phyloP scores from a whole-genome alignment of 306 rosid genomes.

The Pachyrhizus erosus region DNA sequence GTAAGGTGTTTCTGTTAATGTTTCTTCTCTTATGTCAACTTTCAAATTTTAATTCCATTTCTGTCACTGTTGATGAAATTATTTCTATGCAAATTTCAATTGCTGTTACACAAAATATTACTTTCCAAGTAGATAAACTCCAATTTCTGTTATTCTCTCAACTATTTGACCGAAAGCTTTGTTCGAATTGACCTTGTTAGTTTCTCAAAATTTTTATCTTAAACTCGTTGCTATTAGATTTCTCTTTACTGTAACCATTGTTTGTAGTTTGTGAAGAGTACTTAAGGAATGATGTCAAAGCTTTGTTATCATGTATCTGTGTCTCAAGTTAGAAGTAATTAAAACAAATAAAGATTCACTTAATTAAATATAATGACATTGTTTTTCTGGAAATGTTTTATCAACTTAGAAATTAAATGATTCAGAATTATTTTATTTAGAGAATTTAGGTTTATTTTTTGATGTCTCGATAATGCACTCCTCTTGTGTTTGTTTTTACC shows the following conservation, averaged over 20 bases:
- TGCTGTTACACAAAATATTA: no score
- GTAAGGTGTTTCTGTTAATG: neutral
- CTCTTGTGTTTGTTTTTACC: neutral
- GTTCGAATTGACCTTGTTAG: no score
- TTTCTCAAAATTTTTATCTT: no score
- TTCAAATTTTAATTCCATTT: slow-evolving; percentile 7
- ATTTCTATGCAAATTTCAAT: no score
- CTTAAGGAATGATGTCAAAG: slow-evolving; percentile 7
- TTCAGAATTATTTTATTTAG: neutral
- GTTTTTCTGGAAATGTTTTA: neutral
- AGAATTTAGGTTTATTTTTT: neutral
- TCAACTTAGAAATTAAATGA: neutral
- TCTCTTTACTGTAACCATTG: neutral
- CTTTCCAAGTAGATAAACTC: no score
- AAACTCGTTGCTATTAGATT: no score
- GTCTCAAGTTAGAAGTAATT: neutral
- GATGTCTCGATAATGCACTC: neutral
- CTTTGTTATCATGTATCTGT: neutral
- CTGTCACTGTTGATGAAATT: neutral
- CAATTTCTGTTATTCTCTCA: no score
- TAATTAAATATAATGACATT: neutral
- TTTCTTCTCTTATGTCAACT: neutral
- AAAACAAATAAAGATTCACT: neutral
- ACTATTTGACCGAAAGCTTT: no score
- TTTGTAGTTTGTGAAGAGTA: neutral